Evolutionary conservation across 2,329 filamentous ascomycete genomes (phyloP), one percentile per base, ranked within the genome.

Genomic region (Phialophora macrospora): DNA sequence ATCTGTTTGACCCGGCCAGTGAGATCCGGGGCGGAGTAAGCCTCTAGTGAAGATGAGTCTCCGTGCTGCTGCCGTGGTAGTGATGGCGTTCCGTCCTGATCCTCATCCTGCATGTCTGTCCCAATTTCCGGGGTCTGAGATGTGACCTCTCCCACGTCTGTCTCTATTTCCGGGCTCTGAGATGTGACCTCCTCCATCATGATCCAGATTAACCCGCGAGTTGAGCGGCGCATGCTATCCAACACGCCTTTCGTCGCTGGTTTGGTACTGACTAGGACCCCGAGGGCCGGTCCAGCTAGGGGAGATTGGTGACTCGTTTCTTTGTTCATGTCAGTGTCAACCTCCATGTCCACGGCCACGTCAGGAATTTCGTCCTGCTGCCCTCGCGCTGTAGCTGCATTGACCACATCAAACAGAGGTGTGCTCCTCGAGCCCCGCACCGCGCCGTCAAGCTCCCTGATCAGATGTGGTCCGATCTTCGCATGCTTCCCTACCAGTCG

Each of bases 231-330:
- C 70, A 97, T 74, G 26, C 91, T 87, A 55, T 92, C 88, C 64
- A 91, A 81, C 2, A 96, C 87, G 0, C 93, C 94, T 73, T 87
- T 90, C 0, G 93, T 96, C 34, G 92, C 90, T 60, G 87, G 82
- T 67, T 84, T 82, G 68, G 88, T 87, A 3, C 87, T 85, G 26
- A 90, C 89, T 61, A 97, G 77, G 17, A 97, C 73, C 0, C 87
- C 93, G 38, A 97, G 75, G 24, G 64, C 44, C 17, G 64, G 62
- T 5, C 60, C 55, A n/a, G 11, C 28, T 14, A 17, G 12, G 17
- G 17, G 17, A 20, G 38, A 20, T 17, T 8, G 17, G 17, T 20
- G 6, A 5, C 34, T 17, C 1, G 6, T 17, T 44, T 20, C 12
- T 6, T 44, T n/a, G 14, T 41, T 3, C 1, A 14, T 17, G 38